phyloP scores from a whole-genome alignment of 2,329 filamentous ascomycete genomes.

The Ophiostoma perfectum region DNA sequence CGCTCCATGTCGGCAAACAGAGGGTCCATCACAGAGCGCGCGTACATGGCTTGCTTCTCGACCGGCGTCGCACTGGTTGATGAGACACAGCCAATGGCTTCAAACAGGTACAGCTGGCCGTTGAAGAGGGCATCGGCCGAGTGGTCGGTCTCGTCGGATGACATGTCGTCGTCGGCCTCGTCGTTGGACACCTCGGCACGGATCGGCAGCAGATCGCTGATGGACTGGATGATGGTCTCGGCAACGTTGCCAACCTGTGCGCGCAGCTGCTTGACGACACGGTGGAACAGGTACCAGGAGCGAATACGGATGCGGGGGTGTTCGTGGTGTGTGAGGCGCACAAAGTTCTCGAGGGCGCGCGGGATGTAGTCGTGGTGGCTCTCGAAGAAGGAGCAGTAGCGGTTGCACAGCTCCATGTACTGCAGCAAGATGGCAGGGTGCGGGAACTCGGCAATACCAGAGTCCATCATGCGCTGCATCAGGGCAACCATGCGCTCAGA shows the following conservation, averaged over 20 bases:
- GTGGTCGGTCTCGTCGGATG: slow-evolving; percentile 84
- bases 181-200: slow-evolving; percentile 80
- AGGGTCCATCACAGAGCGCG: slow-evolving; percentile 80
- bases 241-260: slow-evolving; percentile 81
- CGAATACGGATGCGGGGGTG: slow-evolving; percentile 81
- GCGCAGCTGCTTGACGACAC: slow-evolving; percentile 82
- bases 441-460: slow-evolving; percentile 74
- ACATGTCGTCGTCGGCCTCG: slow-evolving; percentile 83
- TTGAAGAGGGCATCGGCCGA: slow-evolving; percentile 87
- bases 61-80: slow-evolving; percentile 70
- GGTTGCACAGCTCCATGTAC: slow-evolving; percentile 97
- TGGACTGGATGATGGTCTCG: slow-evolving; percentile 83
- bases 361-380: slow-evolving; percentile 75
- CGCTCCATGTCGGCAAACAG: slow-evolving; percentile 84
- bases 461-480: slow-evolving; percentile 94
- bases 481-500: slow-evolving; percentile 79
- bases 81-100: slow-evolving; percentile 87
- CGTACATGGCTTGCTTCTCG: slow-evolving; percentile 82
- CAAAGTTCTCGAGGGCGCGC: slow-evolving; percentile 83
- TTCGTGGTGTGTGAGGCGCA: slow-evolving; percentile 80
- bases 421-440: slow-evolving; percentile 91
- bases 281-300: slow-evolving; percentile 95
- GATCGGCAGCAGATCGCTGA: slow-evolving; percentile 82
- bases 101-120: slow-evolving; percentile 88
- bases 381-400: slow-evolving; percentile 91